Evolutionary conservation across 1,139 yeast genomes (phyloP).

Genomic region (Debaryomyces udenii): DNA sequence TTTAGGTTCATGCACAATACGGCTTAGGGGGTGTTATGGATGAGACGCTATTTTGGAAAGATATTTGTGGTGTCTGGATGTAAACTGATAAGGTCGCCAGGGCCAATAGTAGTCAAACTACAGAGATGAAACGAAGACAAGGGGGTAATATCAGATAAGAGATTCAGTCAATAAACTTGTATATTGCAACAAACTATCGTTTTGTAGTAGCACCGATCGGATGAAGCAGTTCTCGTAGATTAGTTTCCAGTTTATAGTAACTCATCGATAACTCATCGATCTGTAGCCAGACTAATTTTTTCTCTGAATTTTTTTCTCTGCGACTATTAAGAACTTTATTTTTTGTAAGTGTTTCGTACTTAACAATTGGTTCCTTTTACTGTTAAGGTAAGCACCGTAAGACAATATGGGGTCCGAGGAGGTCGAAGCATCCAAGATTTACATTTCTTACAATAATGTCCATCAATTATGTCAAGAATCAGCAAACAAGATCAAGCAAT

Average conservation of each 20-base stretch:
- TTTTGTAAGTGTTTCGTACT: too few species aligned
- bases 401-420: slow-evolving; percentile 34
- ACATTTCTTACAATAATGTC: slow-evolving; percentile 87
- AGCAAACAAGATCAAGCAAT: slow-evolving; percentile 69
- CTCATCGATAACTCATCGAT: too few species aligned
- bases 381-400: neutral
- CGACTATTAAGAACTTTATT: slow-evolving; percentile 3
- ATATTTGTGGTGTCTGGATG: neutral
- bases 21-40: neutral
- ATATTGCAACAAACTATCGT: too few species aligned
- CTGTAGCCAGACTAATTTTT: neutral
- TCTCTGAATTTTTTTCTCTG: slow-evolving; percentile 2
- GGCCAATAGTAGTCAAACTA: too few species aligned
- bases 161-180: too few species aligned
- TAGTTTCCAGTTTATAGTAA: too few species aligned
- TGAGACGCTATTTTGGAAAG: neutral
- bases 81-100: neutral
- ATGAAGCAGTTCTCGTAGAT: too few species aligned
- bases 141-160: too few species aligned
- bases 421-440: slow-evolving; percentile 56
- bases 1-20: neutral
- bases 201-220: too few species aligned
- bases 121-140: too few species aligned
- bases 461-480: slow-evolving; percentile 91
- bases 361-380: neutral